Evolutionary conservation across 495 filamentous ascomycete genomes (phyloP).

Genomic region (Cryomyces antarcticus): DNA sequence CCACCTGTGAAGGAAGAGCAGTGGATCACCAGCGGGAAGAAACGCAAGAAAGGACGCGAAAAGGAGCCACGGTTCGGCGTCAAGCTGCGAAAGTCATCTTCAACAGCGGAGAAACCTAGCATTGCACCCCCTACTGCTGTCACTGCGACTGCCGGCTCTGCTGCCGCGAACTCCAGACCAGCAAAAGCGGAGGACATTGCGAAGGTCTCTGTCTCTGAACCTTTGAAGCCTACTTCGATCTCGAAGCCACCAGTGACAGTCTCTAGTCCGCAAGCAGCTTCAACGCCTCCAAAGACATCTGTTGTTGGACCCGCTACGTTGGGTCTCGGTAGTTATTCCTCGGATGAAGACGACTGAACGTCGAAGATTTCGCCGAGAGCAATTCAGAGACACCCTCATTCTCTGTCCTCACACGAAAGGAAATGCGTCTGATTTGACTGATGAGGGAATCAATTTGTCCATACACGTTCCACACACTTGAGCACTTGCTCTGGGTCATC

Average conservation of each 20-base stretch:
- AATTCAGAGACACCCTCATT: no score
- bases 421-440: no score
- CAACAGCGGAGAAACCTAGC: slow-evolving; percentile 9
- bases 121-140: background rate
- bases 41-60: slow-evolving; percentile 36
- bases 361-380: no score
- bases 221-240: background rate
- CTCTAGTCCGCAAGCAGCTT: background rate
- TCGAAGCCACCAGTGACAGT: no score
- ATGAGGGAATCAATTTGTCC: no score
- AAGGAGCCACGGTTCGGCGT: slow-evolving; percentile 31
- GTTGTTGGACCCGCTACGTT: background rate
- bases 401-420: no score
- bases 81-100: slow-evolving; percentile 35
- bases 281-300: slow-evolving; percentile 1
- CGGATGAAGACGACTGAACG: slow-evolving; percentile 7
- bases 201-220: background rate
- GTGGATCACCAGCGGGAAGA: slow-evolving; percentile 34
- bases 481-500: no score
- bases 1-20: slow-evolving; percentile 22
- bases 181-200: background rate
- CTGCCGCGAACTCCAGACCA: background rate
- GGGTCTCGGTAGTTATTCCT: slow-evolving; percentile 9
- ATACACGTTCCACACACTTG: no score
- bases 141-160: no score